Evolutionary conservation across 495 filamentous ascomycete species (phyloP), one percentile per base, ranked within the genome.

Genomic region (Massariosphaeria phaeospora): DNA sequence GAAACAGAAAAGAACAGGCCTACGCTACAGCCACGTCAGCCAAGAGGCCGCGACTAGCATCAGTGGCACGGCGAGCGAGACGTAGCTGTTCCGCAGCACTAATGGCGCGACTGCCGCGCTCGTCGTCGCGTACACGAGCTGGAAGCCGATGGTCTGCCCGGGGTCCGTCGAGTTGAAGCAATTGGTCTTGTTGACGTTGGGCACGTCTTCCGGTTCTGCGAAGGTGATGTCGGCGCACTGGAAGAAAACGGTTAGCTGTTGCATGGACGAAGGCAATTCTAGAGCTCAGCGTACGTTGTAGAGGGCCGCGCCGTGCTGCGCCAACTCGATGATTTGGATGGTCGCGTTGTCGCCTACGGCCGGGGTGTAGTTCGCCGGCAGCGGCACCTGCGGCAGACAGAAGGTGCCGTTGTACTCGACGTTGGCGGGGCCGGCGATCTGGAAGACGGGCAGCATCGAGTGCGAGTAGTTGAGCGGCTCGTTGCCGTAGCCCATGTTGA

Each of bases 211-310:
- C 12, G 84, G 84, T 15, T 85, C 84, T 31, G 83, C 87, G 65
- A 96, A 93, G 42, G 79, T 83, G 60, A 88, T 81, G 61, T 98
- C 94, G 51, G 93, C 91, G 69, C 93, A 98, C 93, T 98, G 59
- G 12, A 41, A 12, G 57, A 33, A 26, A 65, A 35, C 13, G 33
- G 38, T 50, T n/a, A 44, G 51, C 41, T 4, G 12, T 8, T 23
- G 15, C 24, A 20, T 21, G 23, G 11, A 26, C 2, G 31, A 39
- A 35, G 26, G 11, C 25, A 13, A n/a, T 11, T 5, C 4, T 7
- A n/a, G n/a, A 31, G 17, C 12, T 15, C 17, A 48, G 80, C 86
- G 63, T 79, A 98, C 93, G 64, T 91, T 96, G 66, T 85, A 99
- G 20, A 97, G 70, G 8, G 86, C 77, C 2, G 93, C 94, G 12